phyloP scores from a whole-genome alignment of 495 filamentous ascomycete genomes.

The Trichocladium uniseriatum region DNA sequence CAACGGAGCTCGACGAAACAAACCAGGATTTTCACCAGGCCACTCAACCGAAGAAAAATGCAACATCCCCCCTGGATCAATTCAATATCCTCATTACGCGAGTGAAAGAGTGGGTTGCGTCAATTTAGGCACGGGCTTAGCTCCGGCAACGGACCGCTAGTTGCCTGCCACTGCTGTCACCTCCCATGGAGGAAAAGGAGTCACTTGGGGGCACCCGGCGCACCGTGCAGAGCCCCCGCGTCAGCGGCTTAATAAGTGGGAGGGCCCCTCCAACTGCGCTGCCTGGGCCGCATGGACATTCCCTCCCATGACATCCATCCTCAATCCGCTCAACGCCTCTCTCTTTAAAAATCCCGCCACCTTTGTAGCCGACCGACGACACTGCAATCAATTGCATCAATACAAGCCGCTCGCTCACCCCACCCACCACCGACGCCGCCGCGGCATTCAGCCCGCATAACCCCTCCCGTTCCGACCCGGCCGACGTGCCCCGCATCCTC shows the following conservation, averaged over 20 bases:
- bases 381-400: background rate
- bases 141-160: constrained; percentile 5
- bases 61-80: background rate
- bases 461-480: background rate
- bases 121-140: constrained; percentile 9
- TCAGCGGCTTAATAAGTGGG: constrained; percentile 7
- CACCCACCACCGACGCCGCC: background rate
- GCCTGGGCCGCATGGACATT: background rate
- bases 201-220: background rate
- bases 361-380: background rate
- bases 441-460: too few relatives aligned
- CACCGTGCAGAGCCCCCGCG: background rate
- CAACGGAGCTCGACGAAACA: too few relatives aligned
- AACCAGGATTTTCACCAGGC: background rate
- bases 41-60: too few relatives aligned
- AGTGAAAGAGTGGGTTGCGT: constrained; percentile 20
- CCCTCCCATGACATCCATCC: background rate
- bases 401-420: background rate
- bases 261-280: background rate
- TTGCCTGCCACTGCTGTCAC: background rate
- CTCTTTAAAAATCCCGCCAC: background rate
- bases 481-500: background rate
- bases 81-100: constrained; percentile 5
- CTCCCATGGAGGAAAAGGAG: too few relatives aligned
- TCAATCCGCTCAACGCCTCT: background rate